phyloP scores from a whole-genome alignment of 306 rosid genomes.

The Macrotyloma uniflorum region DNA sequence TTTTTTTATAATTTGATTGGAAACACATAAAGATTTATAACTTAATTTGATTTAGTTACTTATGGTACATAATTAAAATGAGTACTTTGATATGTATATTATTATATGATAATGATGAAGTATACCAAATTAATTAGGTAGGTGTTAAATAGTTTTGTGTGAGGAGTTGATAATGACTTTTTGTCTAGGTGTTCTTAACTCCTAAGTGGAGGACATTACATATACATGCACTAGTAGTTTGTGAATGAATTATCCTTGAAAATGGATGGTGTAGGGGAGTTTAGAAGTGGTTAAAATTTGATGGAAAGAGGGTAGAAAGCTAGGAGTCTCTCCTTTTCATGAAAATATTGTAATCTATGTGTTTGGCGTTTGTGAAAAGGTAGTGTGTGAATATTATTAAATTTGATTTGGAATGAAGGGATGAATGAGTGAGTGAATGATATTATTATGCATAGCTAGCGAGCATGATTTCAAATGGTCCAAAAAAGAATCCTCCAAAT shows the following conservation, averaged over 20 bases:
- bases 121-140: constrained; percentile 1
- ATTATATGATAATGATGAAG: not conserved
- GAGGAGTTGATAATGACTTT: not conserved
- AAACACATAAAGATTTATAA: not conserved
- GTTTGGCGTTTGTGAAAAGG: constrained; percentile 56
- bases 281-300: constrained; percentile 38
- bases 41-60: constrained; percentile 20
- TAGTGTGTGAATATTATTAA: constrained; percentile 31
- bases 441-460: no score
- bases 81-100: no score
- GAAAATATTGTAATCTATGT: constrained; percentile 54
- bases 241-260: no score
- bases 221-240: constrained; percentile 23
- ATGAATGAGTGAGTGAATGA: not conserved
- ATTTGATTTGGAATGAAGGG: constrained; percentile 43
- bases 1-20: constrained; percentile 18
- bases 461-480: constrained; percentile 39
- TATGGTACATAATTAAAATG: no score
- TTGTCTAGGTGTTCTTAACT: not conserved
- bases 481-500: constrained; percentile 40
- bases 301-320: constrained; percentile 59
- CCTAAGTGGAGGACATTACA: not conserved
- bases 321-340: constrained; percentile 69
- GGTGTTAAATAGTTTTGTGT: not conserved
- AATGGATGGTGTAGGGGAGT: not conserved